These are phyloP conservation scores for Daedaleopsis sinensis DNA, from an alignment of 768 basidiomycete genomes.

Conservation along the genomic window DNA sequence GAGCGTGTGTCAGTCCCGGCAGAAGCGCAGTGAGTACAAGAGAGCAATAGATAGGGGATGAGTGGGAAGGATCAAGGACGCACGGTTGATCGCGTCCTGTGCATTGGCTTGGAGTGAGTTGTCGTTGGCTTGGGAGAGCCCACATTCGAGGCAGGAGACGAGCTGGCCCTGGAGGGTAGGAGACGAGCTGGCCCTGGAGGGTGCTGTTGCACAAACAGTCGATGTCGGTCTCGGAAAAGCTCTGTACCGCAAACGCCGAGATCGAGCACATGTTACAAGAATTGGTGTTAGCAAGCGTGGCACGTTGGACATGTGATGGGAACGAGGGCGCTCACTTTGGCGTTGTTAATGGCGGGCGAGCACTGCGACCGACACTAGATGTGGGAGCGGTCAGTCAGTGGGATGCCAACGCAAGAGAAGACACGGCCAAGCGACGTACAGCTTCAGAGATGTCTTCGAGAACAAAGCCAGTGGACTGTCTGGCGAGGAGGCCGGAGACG, in stretches of 20 bases:
- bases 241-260: neutral
- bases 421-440: neutral
- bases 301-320: too few species aligned
- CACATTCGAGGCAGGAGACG: neutral
- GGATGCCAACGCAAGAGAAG: neutral
- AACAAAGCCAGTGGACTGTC: neutral
- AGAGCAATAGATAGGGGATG: neutral
- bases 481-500: neutral
- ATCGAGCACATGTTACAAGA: neutral
- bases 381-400: neutral
- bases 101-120: neutral
- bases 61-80: neutral
- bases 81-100: neutral
- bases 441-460: neutral
- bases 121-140: neutral
- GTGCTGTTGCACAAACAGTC: neutral
- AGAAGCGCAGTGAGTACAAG: neutral
- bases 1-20: neutral
- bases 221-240: neutral
- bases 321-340: neutral
- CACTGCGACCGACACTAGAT: neutral
- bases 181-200: neutral
- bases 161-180: too few species aligned
- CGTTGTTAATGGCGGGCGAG: neutral
- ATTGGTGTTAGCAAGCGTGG: neutral